Evolutionary conservation across 2,329 filamentous ascomycete species (phyloP), one percentile per base, ranked within the genome.

Genomic region (Fusarium sp.): DNA sequence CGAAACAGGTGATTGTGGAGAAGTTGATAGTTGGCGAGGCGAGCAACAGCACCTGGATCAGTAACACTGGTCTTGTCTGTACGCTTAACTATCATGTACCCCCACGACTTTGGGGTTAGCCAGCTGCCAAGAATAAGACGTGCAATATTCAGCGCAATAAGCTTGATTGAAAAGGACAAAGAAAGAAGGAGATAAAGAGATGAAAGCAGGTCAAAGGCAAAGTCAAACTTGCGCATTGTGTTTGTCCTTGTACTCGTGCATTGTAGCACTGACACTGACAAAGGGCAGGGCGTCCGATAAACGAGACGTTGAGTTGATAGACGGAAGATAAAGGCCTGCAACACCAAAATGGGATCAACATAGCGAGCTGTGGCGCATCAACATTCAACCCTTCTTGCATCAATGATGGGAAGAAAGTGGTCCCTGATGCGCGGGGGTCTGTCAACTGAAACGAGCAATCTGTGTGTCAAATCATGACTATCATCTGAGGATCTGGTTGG

Each of bases 1-100:
- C 49, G 57, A 63, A 64, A 67, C 64, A 63, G 55, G 41, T 55
- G 67, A 69, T 65, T 64, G 71, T 73, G 73, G 73, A 54, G 73
- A 62, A 63, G 65, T 61, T 61, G 54, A 65, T 51, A 30, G 28
- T 41, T 54, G 45, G 49, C 19, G 53, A 63, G 57, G 66, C 67
- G 62, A 61, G 51, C 45, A 54, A 58, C 54, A 61, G 51, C 45
- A 54, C 58, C 54, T 51, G 58, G 55, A 65, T 62, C 53, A 30
- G 21, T 62, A 39, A 52, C 49, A 52, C 34, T 30, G 13, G 28
- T 30, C 28, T 51, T 52, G 49, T 42, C 34, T 52, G 58, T 16
- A 14, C 12, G 18, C 28, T 44, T 14, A 23, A 30, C 19, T 21
- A 37, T 23, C 21, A 23, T 63, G 42, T 62, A 69, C 71, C 71